Conservation (phyloP, 1,284 basidiomycete genomes). For the Microbotryum silenes-acaulis region DNA sequence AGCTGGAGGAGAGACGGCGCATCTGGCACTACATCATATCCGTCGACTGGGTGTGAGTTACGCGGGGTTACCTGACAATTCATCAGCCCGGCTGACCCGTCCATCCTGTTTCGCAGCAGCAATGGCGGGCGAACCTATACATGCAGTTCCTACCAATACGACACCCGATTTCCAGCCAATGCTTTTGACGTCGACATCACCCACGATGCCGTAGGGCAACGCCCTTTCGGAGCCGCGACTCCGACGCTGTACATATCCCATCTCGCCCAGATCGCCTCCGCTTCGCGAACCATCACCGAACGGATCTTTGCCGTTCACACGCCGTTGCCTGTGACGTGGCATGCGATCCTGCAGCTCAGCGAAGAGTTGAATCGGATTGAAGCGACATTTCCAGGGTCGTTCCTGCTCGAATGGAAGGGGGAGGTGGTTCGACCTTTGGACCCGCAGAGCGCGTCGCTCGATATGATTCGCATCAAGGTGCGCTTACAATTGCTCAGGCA, state of each 20-base stretch:
- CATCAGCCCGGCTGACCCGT: background rate
- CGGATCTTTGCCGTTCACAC: constrained; percentile 14
- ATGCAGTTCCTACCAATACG: constrained; percentile 13
- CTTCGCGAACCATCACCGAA: constrained; percentile 10
- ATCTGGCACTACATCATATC: constrained; percentile 23
- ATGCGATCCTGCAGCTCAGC: constrained; percentile 15
- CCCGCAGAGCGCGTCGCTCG: constrained; percentile 2
- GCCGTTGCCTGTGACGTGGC: constrained; percentile 1
- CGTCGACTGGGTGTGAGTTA: constrained; percentile 13
- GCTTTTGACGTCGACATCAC: constrained; percentile 23
- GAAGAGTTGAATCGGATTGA: constrained; percentile 13
- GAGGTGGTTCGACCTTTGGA: constrained; percentile 12
- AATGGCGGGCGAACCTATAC: constrained; percentile 2
- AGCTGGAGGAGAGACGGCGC: constrained; percentile 20
- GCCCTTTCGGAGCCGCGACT: constrained; percentile 16
- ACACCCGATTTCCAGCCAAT: constrained; percentile 19
- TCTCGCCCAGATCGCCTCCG: constrained; percentile 6
- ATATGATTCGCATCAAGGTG: background rate
- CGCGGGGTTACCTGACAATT: too few species aligned
- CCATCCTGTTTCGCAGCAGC: background rate
- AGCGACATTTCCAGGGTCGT: constrained; percentile 1
- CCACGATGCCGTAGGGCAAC: background rate
- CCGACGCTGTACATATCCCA: constrained; percentile 14
- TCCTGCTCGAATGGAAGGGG: constrained; percentile 1
- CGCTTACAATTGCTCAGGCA: background rate